phyloP scores from a whole-genome alignment of 2,329 filamentous ascomycete genomes.

The Amphichorda felina region DNA sequence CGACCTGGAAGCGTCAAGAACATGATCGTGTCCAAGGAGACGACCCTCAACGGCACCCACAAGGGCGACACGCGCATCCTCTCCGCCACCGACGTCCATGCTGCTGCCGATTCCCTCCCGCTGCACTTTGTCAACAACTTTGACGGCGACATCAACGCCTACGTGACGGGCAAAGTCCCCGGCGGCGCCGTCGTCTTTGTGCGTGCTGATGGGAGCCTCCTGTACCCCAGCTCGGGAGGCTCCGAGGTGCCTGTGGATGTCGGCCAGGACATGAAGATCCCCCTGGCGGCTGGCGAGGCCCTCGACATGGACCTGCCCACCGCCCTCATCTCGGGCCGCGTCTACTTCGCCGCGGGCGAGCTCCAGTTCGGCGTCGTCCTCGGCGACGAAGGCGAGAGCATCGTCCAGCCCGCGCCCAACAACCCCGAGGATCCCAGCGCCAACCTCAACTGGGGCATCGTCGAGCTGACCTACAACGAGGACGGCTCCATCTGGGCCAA shows the following conservation, averaged over 20 bases:
- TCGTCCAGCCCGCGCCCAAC: conserved; percentile 36
- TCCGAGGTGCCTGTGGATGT: conserved; percentile 23
- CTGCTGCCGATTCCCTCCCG: conserved; percentile 8
- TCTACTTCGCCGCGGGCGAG: conserved; percentile 31
- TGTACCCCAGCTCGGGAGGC: conserved; percentile 27
- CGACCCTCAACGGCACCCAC: conserved; percentile 26
- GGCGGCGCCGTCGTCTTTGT: conserved; percentile 29
- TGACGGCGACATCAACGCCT: conserved; percentile 25
- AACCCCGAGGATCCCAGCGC: conserved; percentile 30
- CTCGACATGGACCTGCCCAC: conserved; percentile 26
- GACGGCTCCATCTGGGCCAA: conserved; percentile 30
- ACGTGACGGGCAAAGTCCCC: conserved; percentile 31
- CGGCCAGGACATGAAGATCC: conserved; percentile 26
- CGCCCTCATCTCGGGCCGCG: conserved; percentile 26
- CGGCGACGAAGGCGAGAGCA: conserved; percentile 14
- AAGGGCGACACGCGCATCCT: conserved; percentile 1
- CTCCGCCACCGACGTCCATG: conserved; percentile 1
- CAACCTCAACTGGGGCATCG: conserved; percentile 34
- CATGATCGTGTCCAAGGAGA: conserved; percentile 22
- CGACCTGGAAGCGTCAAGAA: conserved; percentile 21
- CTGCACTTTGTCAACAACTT: conserved; percentile 31
- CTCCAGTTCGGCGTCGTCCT: conserved; percentile 29
- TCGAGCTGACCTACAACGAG: conserved; percentile 32
- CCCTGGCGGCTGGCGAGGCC: conserved; percentile 24
- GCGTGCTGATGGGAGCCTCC: conserved; percentile 22